These are phyloP conservation scores for Rhodotorula taiwanensis DNA, from an alignment of 768 basidiomycete species.

Conservation along the genomic window DNA sequence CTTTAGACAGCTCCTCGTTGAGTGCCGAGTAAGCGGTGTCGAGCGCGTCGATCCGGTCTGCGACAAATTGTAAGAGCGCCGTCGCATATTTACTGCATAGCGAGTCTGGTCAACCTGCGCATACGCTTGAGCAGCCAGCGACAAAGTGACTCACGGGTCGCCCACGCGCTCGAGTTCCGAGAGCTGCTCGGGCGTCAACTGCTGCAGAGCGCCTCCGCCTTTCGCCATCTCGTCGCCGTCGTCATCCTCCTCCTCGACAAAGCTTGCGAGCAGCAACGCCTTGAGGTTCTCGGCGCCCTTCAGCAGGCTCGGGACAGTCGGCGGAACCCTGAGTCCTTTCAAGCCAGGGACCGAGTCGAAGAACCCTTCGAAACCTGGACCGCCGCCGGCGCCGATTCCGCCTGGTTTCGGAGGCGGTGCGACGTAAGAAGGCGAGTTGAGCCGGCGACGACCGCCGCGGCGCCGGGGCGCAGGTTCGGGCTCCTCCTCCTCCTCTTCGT, in stretches of 20 bases:
- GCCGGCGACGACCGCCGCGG: no score
- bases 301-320: neutral
- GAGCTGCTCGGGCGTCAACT: neutral
- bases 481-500: no score
- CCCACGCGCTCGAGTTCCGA: neutral
- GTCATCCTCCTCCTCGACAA: no score
- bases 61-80: neutral
- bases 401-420: no score
- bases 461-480: no score
- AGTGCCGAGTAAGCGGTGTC: neutral
- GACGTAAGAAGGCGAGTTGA: no score
- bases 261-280: neutral
- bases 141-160: neutral
- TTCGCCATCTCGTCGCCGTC: no score
- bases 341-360: no score
- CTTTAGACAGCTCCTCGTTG: neutral
- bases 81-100: neutral
- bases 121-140: neutral
- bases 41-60: neutral
- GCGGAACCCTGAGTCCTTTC: neutral
- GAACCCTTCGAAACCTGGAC: no score
- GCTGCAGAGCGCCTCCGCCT: no score
- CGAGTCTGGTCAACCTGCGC: neutral
- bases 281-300: neutral
- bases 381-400: no score